These are phyloP conservation scores for Vachellia pachyceras DNA, from an alignment of 306 rosid species.

Conservation along the genomic window DNA sequence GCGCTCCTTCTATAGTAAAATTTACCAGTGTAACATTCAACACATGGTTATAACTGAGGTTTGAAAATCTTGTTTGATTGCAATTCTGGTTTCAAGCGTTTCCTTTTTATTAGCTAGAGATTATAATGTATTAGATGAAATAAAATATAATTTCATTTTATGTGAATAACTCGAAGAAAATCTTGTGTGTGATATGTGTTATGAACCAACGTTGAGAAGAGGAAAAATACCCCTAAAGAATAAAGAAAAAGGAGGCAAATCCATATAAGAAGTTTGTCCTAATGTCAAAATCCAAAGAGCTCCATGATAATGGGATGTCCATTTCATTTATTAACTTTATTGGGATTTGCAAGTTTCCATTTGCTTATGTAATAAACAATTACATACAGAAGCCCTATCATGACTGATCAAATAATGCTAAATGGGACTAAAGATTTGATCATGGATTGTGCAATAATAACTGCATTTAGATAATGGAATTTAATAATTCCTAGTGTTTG, in stretches of 20 bases:
- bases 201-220: neutral
- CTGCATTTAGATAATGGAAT: no score
- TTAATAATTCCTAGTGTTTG: constrained; percentile 42
- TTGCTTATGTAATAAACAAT: constrained; percentile 2
- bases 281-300: constrained; percentile 38
- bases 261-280: neutral
- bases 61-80: neutral
- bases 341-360: constrained; percentile 26
- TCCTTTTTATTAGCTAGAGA: neutral
- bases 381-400: constrained; percentile 15
- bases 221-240: neutral
- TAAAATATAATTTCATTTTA: neutral
- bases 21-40: neutral
- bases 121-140: neutral
- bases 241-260: neutral
- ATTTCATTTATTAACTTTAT: constrained; percentile 24
- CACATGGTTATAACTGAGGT: neutral
- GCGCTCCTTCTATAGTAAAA: neutral
- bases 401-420: constrained; percentile 13
- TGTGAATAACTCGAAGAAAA: neutral
- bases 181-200: no score
- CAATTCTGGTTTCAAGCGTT: neutral
- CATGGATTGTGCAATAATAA: no score
- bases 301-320: constrained; percentile 35
- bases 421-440: constrained; percentile 37